Conservation (phyloP, 1,139 yeast species). For the Pichia sp. region DNA sequence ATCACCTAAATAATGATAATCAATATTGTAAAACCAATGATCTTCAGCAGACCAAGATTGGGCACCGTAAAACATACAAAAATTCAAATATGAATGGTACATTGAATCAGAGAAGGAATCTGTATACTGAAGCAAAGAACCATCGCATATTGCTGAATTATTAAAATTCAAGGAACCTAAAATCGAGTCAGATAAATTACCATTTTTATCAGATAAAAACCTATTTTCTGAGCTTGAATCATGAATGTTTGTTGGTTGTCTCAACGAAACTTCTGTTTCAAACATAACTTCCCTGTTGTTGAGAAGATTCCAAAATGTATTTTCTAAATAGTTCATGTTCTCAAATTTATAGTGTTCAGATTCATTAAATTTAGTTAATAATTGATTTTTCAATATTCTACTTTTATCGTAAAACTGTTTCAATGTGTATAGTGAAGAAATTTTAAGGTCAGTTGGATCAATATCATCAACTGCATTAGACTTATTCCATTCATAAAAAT, state of each 20-base stretch:
- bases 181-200: conserved; percentile 9
- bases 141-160: conserved; percentile 52
- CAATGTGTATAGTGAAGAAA: conserved; percentile 42
- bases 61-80: conserved; percentile 66
- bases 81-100: conserved; percentile 43
- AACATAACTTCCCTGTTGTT: conserved; percentile 33
- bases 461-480: conserved; percentile 32
- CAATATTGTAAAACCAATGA: conserved; percentile 60
- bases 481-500: conserved; percentile 35
- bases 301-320: conserved; percentile 41
- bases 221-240: conserved; percentile 41
- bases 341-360: conserved; percentile 10
- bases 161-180: conserved; percentile 66
- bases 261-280: conserved; percentile 46
- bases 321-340: conserved; percentile 34
- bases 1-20: conserved; percentile 67
- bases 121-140: conserved; percentile 37
- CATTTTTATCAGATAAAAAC: conserved; percentile 8
- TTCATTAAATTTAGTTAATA: conserved; percentile 11
- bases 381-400: conserved; percentile 18
- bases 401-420: conserved; percentile 51
- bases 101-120: conserved; percentile 28
- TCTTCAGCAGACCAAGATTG: conserved; percentile 76
- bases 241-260: conserved; percentile 38
- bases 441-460: conserved; percentile 34